Evolutionary conservation across 2,329 filamentous ascomycete genomes (phyloP).

Genomic region (Trichophyton simii): DNA sequence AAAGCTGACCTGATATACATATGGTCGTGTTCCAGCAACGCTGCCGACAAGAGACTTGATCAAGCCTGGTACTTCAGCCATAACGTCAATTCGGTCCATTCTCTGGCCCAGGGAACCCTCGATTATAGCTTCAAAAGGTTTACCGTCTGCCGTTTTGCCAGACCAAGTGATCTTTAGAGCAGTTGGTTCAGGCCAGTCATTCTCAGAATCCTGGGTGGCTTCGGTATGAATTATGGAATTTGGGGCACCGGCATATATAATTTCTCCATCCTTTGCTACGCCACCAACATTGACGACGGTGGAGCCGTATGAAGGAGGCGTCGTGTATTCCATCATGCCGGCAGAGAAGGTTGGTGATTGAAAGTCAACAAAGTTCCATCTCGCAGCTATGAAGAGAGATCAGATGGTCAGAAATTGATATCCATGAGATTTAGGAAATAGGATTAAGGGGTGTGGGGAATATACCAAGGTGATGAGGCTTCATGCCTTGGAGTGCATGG

Average conservation of each 20-base stretch:
- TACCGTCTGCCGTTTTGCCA: conserved; percentile 64
- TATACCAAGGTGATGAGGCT: conserved; percentile 83
- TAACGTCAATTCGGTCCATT: conserved; percentile 79
- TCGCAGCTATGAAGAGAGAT: conserved; percentile 45
- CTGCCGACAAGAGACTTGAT: conserved; percentile 86
- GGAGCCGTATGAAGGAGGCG: conserved; percentile 79
- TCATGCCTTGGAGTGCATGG: conserved; percentile 92
- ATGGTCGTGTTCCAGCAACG: conserved; percentile 85
- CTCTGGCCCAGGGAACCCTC: conserved; percentile 56
- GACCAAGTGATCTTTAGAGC: conserved; percentile 64
- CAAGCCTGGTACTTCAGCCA: conserved; percentile 91
- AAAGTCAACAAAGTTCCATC: conserved; percentile 90
- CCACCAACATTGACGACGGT: conserved; percentile 74
- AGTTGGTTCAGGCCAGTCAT: conserved; percentile 79
- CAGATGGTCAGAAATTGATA: conserved; percentile 7
- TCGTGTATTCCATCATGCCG: conserved; percentile 90
- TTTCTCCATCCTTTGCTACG: conserved; percentile 66
- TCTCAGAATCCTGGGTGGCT: conserved; percentile 59
- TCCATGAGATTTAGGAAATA: neutral
- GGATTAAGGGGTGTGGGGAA: neutral
- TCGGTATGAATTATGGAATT: conserved; percentile 58
- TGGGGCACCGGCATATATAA: conserved; percentile 57
- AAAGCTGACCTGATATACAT: conserved; percentile 77
- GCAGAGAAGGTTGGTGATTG: conserved; percentile 79
- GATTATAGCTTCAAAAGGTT: conserved; percentile 56